Conservation (phyloP, 2,329 filamentous ascomycete species). For the Cladophialophora immunda region DNA sequence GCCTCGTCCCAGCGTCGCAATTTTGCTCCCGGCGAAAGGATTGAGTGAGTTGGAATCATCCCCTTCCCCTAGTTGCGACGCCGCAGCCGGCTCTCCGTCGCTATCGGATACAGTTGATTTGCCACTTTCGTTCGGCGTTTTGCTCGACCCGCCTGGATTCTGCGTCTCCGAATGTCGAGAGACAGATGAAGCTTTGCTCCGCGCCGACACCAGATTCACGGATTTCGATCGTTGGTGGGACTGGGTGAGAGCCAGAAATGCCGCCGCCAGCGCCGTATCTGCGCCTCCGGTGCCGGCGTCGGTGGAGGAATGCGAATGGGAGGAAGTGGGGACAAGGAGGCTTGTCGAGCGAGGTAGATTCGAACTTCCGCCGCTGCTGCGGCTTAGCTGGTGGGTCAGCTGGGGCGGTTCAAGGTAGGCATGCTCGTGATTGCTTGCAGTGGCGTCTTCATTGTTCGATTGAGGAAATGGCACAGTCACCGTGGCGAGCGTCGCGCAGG, state of each 20-base stretch:
- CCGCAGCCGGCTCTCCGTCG: not conserved
- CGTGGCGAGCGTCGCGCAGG: slow-evolving; percentile 51
- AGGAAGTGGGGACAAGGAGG: slow-evolving; percentile 15
- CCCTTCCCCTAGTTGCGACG: slow-evolving; percentile 11
- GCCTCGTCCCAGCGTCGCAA: slow-evolving; percentile 52
- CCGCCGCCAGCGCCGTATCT: slow-evolving; percentile 34
- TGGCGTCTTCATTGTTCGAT: not conserved
- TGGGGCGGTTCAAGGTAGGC: slow-evolving; percentile 2
- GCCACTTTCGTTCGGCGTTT: not conserved
- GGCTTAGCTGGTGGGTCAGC: slow-evolving; percentile 19
- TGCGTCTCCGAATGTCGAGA: not conserved
- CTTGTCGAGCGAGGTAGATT: slow-evolving; percentile 28
- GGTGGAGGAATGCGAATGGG: slow-evolving; percentile 1
- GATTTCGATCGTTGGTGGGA: slow-evolving; percentile 34
- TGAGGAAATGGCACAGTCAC: slow-evolving; percentile 47
- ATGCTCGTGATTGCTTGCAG: slow-evolving; percentile 10
- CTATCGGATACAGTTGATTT: slow-evolving; percentile 4
- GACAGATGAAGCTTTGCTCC: slow-evolving; percentile 17
- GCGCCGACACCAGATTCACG: slow-evolving; percentile 17
- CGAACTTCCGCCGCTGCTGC: slow-evolving; percentile 13
- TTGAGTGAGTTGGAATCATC: slow-evolving; percentile 34
- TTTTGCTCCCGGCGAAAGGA: slow-evolving; percentile 35
- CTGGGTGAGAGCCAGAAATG: slow-evolving; percentile 37
- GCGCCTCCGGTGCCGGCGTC: slow-evolving; percentile 6
- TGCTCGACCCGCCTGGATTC: not conserved